Conservation (phyloP, 139 green algal genomes). For the Edaphochlamys debaryana region DNA sequence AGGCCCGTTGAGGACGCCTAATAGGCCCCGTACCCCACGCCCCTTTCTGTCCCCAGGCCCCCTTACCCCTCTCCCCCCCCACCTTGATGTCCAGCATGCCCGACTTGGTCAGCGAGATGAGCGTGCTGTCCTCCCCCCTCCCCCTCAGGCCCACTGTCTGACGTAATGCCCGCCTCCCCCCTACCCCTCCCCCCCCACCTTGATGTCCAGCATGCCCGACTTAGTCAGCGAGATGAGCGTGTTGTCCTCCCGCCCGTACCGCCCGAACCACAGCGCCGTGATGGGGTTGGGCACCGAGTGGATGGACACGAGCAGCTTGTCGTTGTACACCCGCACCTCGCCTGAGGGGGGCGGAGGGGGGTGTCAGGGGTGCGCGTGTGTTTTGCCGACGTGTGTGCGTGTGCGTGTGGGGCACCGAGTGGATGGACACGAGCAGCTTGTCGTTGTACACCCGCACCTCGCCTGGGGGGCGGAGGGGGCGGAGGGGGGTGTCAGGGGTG, state of each 20-base stretch:
- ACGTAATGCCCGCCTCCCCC: background rate
- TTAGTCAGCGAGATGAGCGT: constrained; percentile 67
- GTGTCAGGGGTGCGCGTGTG: background rate
- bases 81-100: constrained; percentile 77
- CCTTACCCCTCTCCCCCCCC: background rate
- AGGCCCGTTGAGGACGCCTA: too few species aligned
- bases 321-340: constrained; percentile 79
- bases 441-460: constrained; percentile 81
- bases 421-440: constrained; percentile 65
- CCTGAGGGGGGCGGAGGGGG: constrained; percentile 36
- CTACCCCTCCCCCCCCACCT: constrained; percentile 45
- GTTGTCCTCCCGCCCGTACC: constrained; percentile 80
- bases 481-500: background rate
- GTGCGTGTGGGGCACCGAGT: constrained; percentile 9
- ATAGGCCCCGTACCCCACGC: background rate
- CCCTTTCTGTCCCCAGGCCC: background rate
- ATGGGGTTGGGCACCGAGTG: constrained; percentile 54
- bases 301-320: constrained; percentile 66
- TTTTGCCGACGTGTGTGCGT: too few species aligned
- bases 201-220: constrained; percentile 71
- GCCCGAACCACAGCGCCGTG: constrained; percentile 67
- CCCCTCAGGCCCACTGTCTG: background rate
- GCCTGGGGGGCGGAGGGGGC: constrained; percentile 31
- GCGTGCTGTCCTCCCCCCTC: constrained; percentile 64
- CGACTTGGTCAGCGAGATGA: constrained; percentile 63